Conservation (phyloP, 2,329 filamentous ascomycete genomes). For the Aspergillus floridensis region DNA sequence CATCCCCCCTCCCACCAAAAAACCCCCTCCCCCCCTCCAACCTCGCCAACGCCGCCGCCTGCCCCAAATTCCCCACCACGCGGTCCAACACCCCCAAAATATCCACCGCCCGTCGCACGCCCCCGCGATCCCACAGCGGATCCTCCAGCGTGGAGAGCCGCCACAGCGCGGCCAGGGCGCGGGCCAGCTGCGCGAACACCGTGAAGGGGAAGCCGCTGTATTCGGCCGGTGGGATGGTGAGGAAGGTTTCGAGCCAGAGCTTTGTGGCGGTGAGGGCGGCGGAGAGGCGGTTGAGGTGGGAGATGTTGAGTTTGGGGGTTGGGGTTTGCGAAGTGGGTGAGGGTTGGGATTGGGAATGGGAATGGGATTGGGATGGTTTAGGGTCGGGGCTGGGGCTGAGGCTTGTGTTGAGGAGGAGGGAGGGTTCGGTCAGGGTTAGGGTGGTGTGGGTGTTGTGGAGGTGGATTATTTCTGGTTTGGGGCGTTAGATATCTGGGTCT, state of each 20-base stretch:
- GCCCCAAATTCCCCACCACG: constrained; percentile 5
- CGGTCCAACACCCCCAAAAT: not conserved
- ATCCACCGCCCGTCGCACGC: not conserved
- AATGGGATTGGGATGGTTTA: not conserved
- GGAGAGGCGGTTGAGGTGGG: constrained; percentile 1
- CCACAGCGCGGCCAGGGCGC: constrained; percentile 4
- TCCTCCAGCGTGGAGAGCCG: constrained; percentile 8
- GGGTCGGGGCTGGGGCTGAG: not conserved
- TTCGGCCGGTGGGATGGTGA: constrained; percentile 4
- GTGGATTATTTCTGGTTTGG: constrained; percentile 4
- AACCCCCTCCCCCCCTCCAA: not conserved
- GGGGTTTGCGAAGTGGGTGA: too few species aligned
- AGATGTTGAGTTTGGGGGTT: not conserved
- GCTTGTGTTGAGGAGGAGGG: not conserved
- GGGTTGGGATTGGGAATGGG: not conserved
- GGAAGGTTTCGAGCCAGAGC: constrained; percentile 9
- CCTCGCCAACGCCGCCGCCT: constrained; percentile 4
- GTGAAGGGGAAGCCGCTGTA: constrained; percentile 9
- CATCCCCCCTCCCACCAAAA: not conserved
- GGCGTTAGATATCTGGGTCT: not conserved
- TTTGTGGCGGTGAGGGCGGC: constrained; percentile 7
- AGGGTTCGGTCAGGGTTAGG: constrained; percentile 4
- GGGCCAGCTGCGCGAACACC: constrained; percentile 9
- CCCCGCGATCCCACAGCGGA: constrained; percentile 3
- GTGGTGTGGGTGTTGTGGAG: constrained; percentile 7